These are phyloP conservation scores for Oxytropis ochrocephala DNA, from an alignment of 306 rosid species.

Conservation along the genomic window DNA sequence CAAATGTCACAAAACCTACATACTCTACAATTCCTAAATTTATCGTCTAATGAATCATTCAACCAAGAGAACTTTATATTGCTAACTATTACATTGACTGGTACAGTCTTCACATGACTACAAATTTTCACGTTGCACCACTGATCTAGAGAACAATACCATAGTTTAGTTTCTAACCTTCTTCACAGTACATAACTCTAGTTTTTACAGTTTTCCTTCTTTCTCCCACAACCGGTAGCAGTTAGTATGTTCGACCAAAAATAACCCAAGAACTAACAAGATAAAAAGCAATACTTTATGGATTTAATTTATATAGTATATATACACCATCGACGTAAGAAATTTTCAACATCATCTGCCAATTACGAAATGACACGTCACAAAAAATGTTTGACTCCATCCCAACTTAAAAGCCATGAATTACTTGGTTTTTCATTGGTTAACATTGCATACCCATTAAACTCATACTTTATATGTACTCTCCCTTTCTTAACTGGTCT, in stretches of 20 bases:
- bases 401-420: too few species aligned
- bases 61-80: not conserved
- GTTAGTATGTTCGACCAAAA: not conserved
- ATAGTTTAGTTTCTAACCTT: constrained; percentile 5
- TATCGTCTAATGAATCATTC: not conserved
- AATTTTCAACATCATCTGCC: too few species aligned
- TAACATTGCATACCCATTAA: too few species aligned
- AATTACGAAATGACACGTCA: too few species aligned
- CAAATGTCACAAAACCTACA: not conserved
- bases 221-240: not conserved
- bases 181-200: not conserved
- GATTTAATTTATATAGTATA: too few species aligned
- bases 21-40: not conserved
- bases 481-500: not conserved
- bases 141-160: not conserved
- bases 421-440: too few species aligned
- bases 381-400: too few species aligned
- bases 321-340: too few species aligned
- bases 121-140: not conserved
- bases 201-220: not conserved
- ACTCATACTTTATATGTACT: not conserved
- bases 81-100: not conserved
- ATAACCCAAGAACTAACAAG: not conserved
- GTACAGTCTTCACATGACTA: not conserved
- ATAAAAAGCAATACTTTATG: not conserved